A percentile compares a stretch with the other conserved stretches of the same genome.
phyloP scores from a whole-genome alignment of 306 rosid species.

The Trichosanthes cucumerina region DNA sequence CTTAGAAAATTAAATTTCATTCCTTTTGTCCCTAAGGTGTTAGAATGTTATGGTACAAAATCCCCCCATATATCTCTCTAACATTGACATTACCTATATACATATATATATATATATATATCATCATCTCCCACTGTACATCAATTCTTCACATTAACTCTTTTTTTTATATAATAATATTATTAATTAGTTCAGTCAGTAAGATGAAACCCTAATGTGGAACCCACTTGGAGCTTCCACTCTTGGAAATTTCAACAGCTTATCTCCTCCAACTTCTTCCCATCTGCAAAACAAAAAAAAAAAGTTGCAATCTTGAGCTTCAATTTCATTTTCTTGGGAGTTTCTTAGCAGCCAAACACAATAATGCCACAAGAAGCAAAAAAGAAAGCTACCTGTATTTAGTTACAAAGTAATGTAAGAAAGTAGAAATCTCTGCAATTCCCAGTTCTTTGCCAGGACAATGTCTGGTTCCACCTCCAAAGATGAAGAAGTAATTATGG shows the following conservation, averaged over 20 bases:
- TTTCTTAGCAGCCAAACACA: neutral
- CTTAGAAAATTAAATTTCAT: neutral
- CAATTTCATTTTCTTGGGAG: neutral
- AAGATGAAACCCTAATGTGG: slow-evolving; percentile 68
- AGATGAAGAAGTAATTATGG: slow-evolving; percentile 46
- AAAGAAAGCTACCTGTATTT: slow-evolving; percentile 62
- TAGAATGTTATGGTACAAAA: slow-evolving; percentile 36
- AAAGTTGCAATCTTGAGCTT: neutral
- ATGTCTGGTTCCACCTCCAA: slow-evolving; percentile 85
- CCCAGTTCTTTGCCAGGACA: slow-evolving; percentile 98
- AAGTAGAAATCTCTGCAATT: slow-evolving; percentile 76
- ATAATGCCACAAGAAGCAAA: neutral
- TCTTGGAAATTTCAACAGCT: slow-evolving; percentile 85
- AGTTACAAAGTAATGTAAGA: slow-evolving; percentile 79
- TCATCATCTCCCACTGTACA: slow-evolving; percentile 29
- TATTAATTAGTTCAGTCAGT: slow-evolving; percentile 27
- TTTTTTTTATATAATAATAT: neutral
- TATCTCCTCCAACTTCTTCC: slow-evolving; percentile 97
- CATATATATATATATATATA: too few species aligned
- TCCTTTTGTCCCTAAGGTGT: slow-evolving; percentile 21
- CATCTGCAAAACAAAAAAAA: slow-evolving; percentile 41
- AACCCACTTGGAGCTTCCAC: slow-evolving; percentile 94
- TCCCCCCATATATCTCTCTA: neutral
- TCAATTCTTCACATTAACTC: neutral
- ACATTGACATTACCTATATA: neutral